Evolutionary conservation across 257 asterid species (phyloP).

Genomic region (Scutellaria minor): DNA sequence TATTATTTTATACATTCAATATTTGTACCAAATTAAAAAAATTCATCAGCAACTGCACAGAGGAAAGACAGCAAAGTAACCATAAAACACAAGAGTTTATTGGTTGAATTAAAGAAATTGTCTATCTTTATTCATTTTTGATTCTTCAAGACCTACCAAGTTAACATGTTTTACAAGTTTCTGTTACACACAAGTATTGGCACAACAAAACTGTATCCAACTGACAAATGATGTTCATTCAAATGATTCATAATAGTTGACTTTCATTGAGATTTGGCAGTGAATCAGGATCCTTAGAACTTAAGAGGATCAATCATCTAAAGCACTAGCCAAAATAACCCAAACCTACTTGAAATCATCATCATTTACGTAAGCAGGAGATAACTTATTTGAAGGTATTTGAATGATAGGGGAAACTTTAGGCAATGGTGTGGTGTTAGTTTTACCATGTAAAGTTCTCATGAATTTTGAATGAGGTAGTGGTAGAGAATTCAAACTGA

Average conservation of each 20-base stretch:
- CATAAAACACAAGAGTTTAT: no score
- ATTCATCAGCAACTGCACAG: neutral
- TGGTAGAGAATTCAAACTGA: constrained; percentile 49
- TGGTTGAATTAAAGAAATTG: neutral
- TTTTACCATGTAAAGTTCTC: constrained; percentile 56
- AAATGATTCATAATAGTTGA: constrained; percentile 19
- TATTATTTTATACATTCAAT: no score
- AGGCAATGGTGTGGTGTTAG: constrained; percentile 35
- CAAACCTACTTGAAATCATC: constrained; percentile 71
- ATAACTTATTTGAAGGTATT: constrained; percentile 51
- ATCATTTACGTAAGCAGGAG: constrained; percentile 49
- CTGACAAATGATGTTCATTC: constrained; percentile 1
- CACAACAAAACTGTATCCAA: constrained; percentile 25
- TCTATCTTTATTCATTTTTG: neutral
- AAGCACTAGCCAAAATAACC: constrained; percentile 16
- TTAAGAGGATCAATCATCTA: constrained; percentile 8
- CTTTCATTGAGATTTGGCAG: constrained; percentile 28
- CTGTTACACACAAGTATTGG: constrained; percentile 29
- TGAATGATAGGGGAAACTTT: constrained; percentile 43
- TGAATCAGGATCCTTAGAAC: constrained; percentile 18
- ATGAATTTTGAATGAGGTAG: constrained; percentile 51
- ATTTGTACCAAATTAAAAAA: no score
- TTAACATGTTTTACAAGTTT: constrained; percentile 21
- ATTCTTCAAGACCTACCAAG: constrained; percentile 23
- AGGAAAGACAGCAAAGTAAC: neutral